Percentiles rank a stretch among this genome's conserved stretches.
Conservation (phyloP, 2,329 filamentous ascomycete genomes). For the Botrytis byssoidea region DNA sequence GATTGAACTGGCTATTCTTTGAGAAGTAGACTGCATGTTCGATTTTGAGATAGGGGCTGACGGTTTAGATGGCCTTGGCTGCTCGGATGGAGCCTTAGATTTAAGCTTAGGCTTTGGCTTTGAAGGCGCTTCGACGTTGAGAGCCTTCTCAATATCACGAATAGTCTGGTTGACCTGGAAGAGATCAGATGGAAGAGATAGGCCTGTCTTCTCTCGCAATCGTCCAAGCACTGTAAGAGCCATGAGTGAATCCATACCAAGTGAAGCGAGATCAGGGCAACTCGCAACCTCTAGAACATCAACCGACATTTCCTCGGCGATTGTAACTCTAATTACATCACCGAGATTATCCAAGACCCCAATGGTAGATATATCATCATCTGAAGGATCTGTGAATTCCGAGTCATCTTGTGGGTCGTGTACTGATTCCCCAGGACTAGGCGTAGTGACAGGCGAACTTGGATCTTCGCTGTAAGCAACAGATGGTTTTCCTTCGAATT, state of each 20-base stretch:
- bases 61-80: slow-evolving; percentile 28
- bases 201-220: slow-evolving; percentile 53
- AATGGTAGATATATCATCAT: slow-evolving; percentile 52
- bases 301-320: slow-evolving; percentile 72
- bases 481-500: slow-evolving; percentile 40
- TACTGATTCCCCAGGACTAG: slow-evolving; percentile 13
- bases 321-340: slow-evolving; percentile 60
- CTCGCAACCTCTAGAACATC: slow-evolving; percentile 60
- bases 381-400: slow-evolving; percentile 41
- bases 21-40: slow-evolving; percentile 30
- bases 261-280: slow-evolving; percentile 53
- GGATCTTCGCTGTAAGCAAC: slow-evolving; percentile 18
- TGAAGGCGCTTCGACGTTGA: slow-evolving; percentile 48
- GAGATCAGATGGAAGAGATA: slow-evolving; percentile 58
- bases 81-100: slow-evolving; percentile 24
- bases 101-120: slow-evolving; percentile 31
- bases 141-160: slow-evolving; percentile 62
- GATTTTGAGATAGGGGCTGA: slow-evolving; percentile 45
- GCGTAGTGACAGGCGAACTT: slow-evolving; percentile 15
- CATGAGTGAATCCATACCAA: slow-evolving; percentile 61
- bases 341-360: slow-evolving; percentile 49
- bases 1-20: slow-evolving; percentile 36
- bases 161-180: slow-evolving; percentile 61
- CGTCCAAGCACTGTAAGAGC: slow-evolving; percentile 55
- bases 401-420: slow-evolving; percentile 39